Base-by-base conservation (phyloP, 306 rosid species). In the Quercus berberidifolia region DNA sequence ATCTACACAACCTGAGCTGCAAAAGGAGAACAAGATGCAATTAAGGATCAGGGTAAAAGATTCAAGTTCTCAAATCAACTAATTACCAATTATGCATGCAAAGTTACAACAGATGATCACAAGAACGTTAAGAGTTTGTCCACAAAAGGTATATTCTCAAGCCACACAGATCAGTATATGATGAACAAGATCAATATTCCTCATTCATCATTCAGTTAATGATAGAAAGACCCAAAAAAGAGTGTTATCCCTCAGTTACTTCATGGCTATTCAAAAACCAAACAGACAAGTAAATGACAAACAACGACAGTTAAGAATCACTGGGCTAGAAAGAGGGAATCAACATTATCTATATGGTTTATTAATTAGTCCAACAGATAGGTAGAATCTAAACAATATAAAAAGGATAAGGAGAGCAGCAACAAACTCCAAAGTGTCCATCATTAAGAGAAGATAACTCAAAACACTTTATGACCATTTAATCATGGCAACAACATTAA, bases 1-100 rank as follows among this genome's bases (percentile, higher is more conserved):
- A 67, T 67, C 72, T 35, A 67, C 72, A 67, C 49, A 67, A 19
- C 72, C 72, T 35, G 52, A 67, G 52, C 72, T 8, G 51, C 72
- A 33, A 3, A 12, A 12, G 51, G 38, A 33, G n/a, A 65, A 18
- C 9, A 21, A 67, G 6, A 25, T 25, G 67, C 30, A 13, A 18
- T 67, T 33, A 33, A 33, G 49, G 6, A 67, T 13, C 72, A 33
- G 51, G 35, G 13, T 5, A 15, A 64, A 6, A 2, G 3, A 15
- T 17, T 31, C 20, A 11, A 64, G 33, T n/a, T 9, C 17, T 17
- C 17, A 64, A 64, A 64, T 35, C 41, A 64, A 15, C 30, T 31
- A 64, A 26, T 26, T 62, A 18, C 19, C n/a, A 62, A 3, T 13
- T 4, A 62, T 25, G 35, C 38, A 62, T 26, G 43, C 21, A 64